phyloP scores from a whole-genome alignment of 768 basidiomycete species.

The Tulasnella sp. region DNA sequence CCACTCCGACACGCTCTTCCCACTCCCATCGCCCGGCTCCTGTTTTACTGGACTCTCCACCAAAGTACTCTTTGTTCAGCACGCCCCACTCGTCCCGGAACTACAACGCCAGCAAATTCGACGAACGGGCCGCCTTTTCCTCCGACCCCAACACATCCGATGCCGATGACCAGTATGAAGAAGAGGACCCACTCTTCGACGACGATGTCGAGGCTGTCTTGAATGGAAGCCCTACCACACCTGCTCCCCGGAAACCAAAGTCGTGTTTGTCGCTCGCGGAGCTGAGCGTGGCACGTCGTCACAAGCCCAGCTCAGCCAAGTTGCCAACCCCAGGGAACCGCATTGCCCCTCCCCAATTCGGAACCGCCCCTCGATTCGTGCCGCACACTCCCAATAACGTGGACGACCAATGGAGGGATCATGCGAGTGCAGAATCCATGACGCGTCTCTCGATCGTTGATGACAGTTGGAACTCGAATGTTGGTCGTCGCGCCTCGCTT shows the following conservation, averaged over 20 bases:
- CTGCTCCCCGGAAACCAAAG: background rate
- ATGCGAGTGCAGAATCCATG: slow-evolving; percentile 12
- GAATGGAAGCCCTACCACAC: background rate
- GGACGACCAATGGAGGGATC: slow-evolving; percentile 3
- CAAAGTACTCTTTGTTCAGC: background rate
- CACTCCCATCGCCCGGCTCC: background rate
- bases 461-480: background rate
- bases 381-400: slow-evolving; percentile 10
- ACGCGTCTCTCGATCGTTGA: slow-evolving; percentile 13
- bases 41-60: background rate
- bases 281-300: background rate
- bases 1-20: background rate
- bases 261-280: background rate
- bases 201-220: background rate
- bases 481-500: background rate
- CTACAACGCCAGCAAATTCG: background rate
- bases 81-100: background rate
- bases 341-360: slow-evolving; percentile 10
- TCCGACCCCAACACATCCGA: background rate
- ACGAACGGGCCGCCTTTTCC: background rate
- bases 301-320: background rate
- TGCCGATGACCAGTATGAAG: slow-evolving; percentile 6
- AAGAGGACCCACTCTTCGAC: background rate
- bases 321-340: slow-evolving; percentile 1
- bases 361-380: background rate